Evolutionary conservation across 2,329 filamentous ascomycete species (phyloP).

Genomic region (Fusarium illudens): DNA sequence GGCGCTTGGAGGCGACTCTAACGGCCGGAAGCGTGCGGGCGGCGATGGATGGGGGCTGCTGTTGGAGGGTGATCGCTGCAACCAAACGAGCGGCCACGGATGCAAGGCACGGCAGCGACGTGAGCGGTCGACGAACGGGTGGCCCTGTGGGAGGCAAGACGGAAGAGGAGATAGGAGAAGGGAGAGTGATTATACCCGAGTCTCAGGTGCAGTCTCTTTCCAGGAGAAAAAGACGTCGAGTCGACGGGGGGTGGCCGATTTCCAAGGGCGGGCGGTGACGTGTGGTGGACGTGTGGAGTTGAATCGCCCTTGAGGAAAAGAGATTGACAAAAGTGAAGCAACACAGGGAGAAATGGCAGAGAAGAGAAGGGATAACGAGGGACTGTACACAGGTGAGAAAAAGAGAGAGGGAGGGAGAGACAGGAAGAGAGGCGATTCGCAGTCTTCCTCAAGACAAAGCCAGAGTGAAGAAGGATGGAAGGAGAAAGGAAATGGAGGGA

Average conservation of each 20-base stretch:
- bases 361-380: constrained; percentile 18
- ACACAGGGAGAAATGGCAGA: background rate
- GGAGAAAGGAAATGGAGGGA: constrained; percentile 1
- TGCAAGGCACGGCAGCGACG: constrained; percentile 15
- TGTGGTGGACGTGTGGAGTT: constrained; percentile 33
- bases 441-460: constrained; percentile 6
- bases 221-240: constrained; percentile 23
- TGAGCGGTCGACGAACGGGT: constrained; percentile 9
- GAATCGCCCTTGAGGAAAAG: constrained; percentile 13
- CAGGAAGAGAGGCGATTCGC: constrained; percentile 3
- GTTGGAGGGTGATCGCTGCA: constrained; percentile 10
- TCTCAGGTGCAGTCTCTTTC: constrained; percentile 28
- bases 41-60: background rate
- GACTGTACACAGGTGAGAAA: constrained; percentile 28
- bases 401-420: too few relatives aligned
- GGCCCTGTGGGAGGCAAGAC: constrained; percentile 3
- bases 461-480: background rate
- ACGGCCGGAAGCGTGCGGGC: constrained; percentile 19
- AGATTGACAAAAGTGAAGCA: constrained; percentile 13
- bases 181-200: constrained; percentile 6
- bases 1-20: constrained; percentile 17
- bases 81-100: constrained; percentile 21
- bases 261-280: constrained; percentile 34
- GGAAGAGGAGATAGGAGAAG: background rate
- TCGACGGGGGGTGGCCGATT: constrained; percentile 36